Conservation (phyloP, 2,329 filamentous ascomycete genomes). For the Fusarium pseudonygamai region DNA sequence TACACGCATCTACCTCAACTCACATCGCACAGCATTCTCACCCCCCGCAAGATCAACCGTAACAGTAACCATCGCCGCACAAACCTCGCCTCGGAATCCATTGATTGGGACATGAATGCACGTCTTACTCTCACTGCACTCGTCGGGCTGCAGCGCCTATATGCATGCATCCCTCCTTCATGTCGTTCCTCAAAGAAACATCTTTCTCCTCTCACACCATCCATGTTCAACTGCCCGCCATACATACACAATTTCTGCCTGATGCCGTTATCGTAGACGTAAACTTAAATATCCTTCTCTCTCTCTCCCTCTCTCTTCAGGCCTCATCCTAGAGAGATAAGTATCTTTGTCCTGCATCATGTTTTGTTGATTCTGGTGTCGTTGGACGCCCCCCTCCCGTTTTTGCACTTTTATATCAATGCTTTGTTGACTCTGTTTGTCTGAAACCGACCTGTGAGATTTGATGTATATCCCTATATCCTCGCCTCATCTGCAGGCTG, state of each 20-base stretch:
- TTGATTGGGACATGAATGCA: slow-evolving; percentile 37
- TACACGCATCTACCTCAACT: neutral
- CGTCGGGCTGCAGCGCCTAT: slow-evolving; percentile 37
- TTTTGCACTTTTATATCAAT: slow-evolving; percentile 27
- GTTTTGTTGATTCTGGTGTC: slow-evolving; percentile 14
- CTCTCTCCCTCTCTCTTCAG: neutral
- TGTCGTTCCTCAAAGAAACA: slow-evolving; percentile 16
- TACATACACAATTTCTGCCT: slow-evolving; percentile 17
- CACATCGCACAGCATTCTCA: slow-evolving; percentile 34
- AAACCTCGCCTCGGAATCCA: slow-evolving; percentile 29
- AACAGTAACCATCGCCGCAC: neutral
- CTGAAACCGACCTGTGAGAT: neutral
- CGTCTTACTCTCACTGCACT: slow-evolving; percentile 17
- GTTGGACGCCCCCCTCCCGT: slow-evolving; percentile 5
- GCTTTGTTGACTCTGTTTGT: neutral
- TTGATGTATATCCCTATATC: slow-evolving; percentile 47
- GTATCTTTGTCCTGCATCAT: slow-evolving; percentile 10
- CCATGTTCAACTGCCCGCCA: slow-evolving; percentile 10
- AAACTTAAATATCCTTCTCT: slow-evolving; percentile 35
- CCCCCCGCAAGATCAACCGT: slow-evolving; percentile 21
- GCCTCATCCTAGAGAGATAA: slow-evolving; percentile 15
- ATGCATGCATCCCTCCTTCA: slow-evolving; percentile 35
- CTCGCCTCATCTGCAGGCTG: slow-evolving; percentile 21
- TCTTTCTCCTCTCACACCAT: slow-evolving; percentile 27
- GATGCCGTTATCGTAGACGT: neutral